These are phyloP conservation scores for Mesembryanthemum crystallinum DNA, from an alignment of 148 eudicot species.

Conservation along the genomic window DNA sequence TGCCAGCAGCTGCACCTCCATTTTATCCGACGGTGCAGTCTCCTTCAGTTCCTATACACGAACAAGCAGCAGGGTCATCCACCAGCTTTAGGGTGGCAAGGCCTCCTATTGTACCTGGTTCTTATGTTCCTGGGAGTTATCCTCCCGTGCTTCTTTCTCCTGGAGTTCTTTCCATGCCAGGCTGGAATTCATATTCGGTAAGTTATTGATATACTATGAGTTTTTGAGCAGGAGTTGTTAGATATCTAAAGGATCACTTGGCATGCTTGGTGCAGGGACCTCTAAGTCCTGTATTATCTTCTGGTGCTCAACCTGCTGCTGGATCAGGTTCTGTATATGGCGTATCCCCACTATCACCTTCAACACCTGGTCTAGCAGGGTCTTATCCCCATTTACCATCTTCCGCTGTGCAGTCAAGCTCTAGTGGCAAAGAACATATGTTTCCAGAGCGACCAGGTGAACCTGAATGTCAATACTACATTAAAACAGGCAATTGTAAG, in stretches of 20 bases:
- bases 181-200: slow-evolving; percentile 89
- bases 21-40: slow-evolving; percentile 89
- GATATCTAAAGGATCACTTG: background rate
- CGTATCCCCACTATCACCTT: slow-evolving; percentile 51
- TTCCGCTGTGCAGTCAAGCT: slow-evolving; percentile 43
- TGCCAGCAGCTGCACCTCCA: slow-evolving; percentile 74
- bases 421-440: slow-evolving; percentile 35
- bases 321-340: slow-evolving; percentile 68
- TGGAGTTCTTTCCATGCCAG: slow-evolving; percentile 76
- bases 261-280: slow-evolving; percentile 55
- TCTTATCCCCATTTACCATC: slow-evolving; percentile 47
- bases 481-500: slow-evolving; percentile 84
- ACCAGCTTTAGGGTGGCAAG: slow-evolving; percentile 56
- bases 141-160: slow-evolving; percentile 74
- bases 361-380: slow-evolving; percentile 57
- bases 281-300: slow-evolving; percentile 72
- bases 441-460: slow-evolving; percentile 83
- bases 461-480: slow-evolving; percentile 74
- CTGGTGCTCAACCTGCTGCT: slow-evolving; percentile 60
- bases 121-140: slow-evolving; percentile 72
- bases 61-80: slow-evolving; percentile 46
- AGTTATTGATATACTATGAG: slow-evolving; percentile 20
- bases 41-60: slow-evolving; percentile 62
- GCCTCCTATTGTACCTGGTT: slow-evolving; percentile 74
- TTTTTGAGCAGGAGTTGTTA: background rate